phyloP scores from a whole-genome alignment of 164 flowering plant species.

The Protea cynaroides region DNA sequence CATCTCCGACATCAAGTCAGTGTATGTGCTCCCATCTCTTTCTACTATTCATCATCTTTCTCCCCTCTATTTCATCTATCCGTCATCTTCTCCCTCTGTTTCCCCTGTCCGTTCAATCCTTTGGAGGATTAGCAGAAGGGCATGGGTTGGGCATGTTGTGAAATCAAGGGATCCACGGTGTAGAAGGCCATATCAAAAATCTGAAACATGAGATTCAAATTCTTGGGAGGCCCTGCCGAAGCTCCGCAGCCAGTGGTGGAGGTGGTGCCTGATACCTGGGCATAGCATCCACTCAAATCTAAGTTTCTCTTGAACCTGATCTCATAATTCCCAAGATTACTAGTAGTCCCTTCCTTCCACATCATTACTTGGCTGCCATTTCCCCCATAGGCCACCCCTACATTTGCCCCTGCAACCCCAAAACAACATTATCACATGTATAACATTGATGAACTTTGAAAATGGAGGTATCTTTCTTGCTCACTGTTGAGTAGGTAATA shows the following conservation, averaged over 20 bases:
- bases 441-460: too few relatives aligned
- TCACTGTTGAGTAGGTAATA: slow-evolving; percentile 78
- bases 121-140: slow-evolving; percentile 50
- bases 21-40: too few relatives aligned
- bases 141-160: slow-evolving; percentile 77
- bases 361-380: slow-evolving; percentile 43
- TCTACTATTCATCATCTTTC: too few relatives aligned
- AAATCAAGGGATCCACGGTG: slow-evolving; percentile 53
- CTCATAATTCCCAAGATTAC: slow-evolving; percentile 59
- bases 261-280: slow-evolving; percentile 42
- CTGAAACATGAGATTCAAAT: slow-evolving; percentile 41
- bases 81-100: too few relatives aligned
- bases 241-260: slow-evolving; percentile 42
- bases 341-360: slow-evolving; percentile 61
- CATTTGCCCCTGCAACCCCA: slow-evolving; percentile 56
- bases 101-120: too few relatives aligned
- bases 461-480: neutral
- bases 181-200: slow-evolving; percentile 63
- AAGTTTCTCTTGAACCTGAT: slow-evolving; percentile 65
- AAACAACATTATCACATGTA: too few relatives aligned
- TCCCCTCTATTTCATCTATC: too few relatives aligned
- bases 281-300: slow-evolving; percentile 54
- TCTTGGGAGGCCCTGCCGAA: slow-evolving; percentile 51
- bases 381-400: slow-evolving; percentile 50
- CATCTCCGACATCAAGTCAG: too few relatives aligned